These are phyloP conservation scores for Phytophthora meadii DNA, from an alignment of 352 stramenopile species.

Conservation along the genomic window DNA sequence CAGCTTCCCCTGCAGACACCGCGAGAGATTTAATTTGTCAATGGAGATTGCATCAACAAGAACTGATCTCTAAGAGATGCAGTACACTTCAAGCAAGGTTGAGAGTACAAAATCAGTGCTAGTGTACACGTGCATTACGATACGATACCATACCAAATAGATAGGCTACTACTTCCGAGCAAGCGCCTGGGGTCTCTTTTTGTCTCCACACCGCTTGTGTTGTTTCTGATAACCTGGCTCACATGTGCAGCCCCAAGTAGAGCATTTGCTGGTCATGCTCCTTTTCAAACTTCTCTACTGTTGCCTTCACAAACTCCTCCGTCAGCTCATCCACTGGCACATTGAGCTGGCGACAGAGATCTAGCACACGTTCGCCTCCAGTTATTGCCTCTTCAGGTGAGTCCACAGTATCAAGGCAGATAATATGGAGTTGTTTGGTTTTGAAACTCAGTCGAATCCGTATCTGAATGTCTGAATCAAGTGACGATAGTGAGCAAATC, in stretches of 20 bases:
- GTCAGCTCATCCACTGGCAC: conserved; percentile 39
- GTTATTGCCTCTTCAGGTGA: conserved; percentile 67
- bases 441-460: conserved; percentile 56
- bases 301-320: conserved; percentile 49
- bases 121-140: conserved; percentile 26
- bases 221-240: conserved; percentile 3
- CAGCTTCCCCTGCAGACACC: background rate
- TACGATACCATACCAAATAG: conserved; percentile 9
- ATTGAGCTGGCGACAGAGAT: conserved; percentile 61
- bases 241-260: conserved; percentile 63
- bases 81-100: background rate
- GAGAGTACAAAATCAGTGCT: conserved; percentile 3
- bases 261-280: conserved; percentile 44
- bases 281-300: conserved; percentile 58
- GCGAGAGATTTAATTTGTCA: background rate
- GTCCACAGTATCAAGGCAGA: conserved; percentile 84
- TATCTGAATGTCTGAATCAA: conserved; percentile 54
- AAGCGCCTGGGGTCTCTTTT: background rate
- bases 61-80: background rate
- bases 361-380: conserved; percentile 56
- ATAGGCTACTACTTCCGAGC: background rate
- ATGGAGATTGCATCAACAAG: background rate
- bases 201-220: background rate
- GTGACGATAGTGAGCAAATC: conserved; percentile 2
- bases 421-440: conserved; percentile 68